phyloP scores from a whole-genome alignment of 768 basidiomycete species.

The Naganishia vishniacii region DNA sequence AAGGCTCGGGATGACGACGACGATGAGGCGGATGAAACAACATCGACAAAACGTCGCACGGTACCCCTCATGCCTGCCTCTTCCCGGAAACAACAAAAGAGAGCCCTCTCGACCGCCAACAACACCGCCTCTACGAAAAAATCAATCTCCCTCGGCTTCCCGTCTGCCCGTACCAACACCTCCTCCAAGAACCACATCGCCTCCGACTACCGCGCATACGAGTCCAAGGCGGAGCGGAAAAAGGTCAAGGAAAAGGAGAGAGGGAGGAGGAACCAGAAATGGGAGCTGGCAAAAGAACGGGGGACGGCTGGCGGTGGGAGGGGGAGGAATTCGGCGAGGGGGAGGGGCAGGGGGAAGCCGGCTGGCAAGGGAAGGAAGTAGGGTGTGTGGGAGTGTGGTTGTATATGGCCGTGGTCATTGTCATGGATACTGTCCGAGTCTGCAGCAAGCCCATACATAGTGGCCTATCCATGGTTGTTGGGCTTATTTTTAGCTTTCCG shows the following conservation, averaged over 20 bases:
- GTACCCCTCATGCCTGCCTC: constrained; percentile 41
- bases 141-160: constrained; percentile 14
- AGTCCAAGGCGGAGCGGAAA: constrained; percentile 64
- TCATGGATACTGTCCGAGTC: no score
- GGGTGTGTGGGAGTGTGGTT: background rate
- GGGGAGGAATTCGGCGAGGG: constrained; percentile 10
- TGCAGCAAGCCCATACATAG: no score
- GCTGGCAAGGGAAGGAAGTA: constrained; percentile 19
- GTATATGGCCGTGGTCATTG: no score
- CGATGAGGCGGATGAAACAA: constrained; percentile 6
- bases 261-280: constrained; percentile 64
- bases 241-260: constrained; percentile 61
- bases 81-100: constrained; percentile 37
- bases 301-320: constrained; percentile 31
- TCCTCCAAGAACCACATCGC: constrained; percentile 40
- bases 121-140: constrained; percentile 27
- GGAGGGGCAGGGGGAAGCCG: constrained; percentile 10
- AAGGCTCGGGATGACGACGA: constrained; percentile 20
- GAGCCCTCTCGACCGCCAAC: constrained; percentile 29
- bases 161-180: constrained; percentile 10
- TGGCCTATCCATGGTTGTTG: no score
- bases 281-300: constrained; percentile 62
- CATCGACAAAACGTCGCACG: constrained; percentile 6
- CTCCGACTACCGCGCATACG: constrained; percentile 53
- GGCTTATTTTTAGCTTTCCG: no score